phyloP scores from a whole-genome alignment of 805 yeast species.

The Clavispora carvajalis region DNA sequence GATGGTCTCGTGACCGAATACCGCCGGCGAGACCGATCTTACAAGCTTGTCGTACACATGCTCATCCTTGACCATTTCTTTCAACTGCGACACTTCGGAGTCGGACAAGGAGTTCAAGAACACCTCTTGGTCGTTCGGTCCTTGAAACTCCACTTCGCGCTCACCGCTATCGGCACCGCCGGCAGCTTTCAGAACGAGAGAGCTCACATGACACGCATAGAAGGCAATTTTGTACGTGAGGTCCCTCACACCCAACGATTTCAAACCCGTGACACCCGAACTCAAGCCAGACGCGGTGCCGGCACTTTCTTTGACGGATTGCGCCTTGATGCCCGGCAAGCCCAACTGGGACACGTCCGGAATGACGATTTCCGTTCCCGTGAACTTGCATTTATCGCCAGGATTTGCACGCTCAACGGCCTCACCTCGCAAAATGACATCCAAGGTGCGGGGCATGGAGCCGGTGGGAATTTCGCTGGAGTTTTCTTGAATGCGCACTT shows the following conservation, averaged over 20 bases:
- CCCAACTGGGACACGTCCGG: slow-evolving; percentile 95
- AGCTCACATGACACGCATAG: slow-evolving; percentile 83
- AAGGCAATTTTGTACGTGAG: slow-evolving; percentile 89
- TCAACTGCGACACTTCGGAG: slow-evolving; percentile 77
- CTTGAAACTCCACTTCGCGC: slow-evolving; percentile 28
- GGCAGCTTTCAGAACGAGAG: slow-evolving; percentile 38
- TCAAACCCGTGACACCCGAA: slow-evolving; percentile 85
- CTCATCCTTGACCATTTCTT: slow-evolving; percentile 85
- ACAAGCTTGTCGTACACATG: slow-evolving; percentile 81
- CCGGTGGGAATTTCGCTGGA: slow-evolving; percentile 97
- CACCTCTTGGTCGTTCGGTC: slow-evolving; percentile 71
- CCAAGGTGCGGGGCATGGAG: slow-evolving; percentile 96
- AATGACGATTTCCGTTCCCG: slow-evolving; percentile 90
- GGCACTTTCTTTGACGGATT: slow-evolving; percentile 62
- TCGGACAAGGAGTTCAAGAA: slow-evolving; percentile 74
- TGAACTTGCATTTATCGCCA: slow-evolving; percentile 90
- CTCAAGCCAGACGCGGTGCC: slow-evolving; percentile 66
- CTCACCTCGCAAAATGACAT: slow-evolving; percentile 88
- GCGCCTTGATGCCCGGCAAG: slow-evolving; percentile 90
- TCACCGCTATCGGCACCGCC: slow-evolving; percentile 17
- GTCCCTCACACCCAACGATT: slow-evolving; percentile 89
- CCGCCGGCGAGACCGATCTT: slow-evolving; percentile 89
- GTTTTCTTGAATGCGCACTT: slow-evolving; percentile 90
- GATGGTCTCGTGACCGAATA: slow-evolving; percentile 90
- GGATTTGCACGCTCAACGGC: slow-evolving; percentile 95